Evolutionary conservation across 345 rosid species (phyloP).

Genomic region (Brassica carinata): DNA sequence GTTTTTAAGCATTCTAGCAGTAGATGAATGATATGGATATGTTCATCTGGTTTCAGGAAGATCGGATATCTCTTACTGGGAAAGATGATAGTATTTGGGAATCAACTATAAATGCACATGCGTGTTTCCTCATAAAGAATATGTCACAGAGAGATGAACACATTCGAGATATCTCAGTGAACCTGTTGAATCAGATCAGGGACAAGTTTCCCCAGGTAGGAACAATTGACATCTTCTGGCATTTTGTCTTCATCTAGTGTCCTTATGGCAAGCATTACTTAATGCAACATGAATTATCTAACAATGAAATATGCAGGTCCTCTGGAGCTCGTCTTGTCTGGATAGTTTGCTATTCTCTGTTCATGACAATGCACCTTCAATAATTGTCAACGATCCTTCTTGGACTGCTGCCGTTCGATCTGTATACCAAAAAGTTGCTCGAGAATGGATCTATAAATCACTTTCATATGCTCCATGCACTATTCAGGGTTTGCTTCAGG

Average conservation of each 20-base stretch:
- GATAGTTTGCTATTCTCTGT: conserved; percentile 82
- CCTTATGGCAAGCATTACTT: neutral
- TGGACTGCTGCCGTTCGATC: conserved; percentile 77
- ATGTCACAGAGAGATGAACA: conserved; percentile 88
- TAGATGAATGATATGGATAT: conserved; percentile 18
- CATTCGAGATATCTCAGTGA: conserved; percentile 71
- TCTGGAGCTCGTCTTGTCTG: conserved; percentile 94
- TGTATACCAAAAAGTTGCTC: conserved; percentile 76
- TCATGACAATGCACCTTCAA: conserved; percentile 60
- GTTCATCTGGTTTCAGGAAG: conserved; percentile 65
- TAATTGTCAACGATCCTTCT: conserved; percentile 84
- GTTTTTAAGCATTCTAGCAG: neutral
- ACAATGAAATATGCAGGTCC: conserved; percentile 59
- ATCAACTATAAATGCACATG: conserved; percentile 61
- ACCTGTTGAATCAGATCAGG: conserved; percentile 77
- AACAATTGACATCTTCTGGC: neutral
- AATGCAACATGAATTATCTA: conserved; percentile 3
- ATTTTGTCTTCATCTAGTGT: conserved; percentile 5
- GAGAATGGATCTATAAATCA: conserved; percentile 88
- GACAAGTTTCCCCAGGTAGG: conserved; percentile 89
- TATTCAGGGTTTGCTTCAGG: conserved; percentile 99
- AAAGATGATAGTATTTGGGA: conserved; percentile 66
- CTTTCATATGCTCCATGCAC: conserved; percentile 98
- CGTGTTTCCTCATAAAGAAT: conserved; percentile 78
- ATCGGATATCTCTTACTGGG: conserved; percentile 62